Conservation (phyloP, 1,284 basidiomycete species). For the Ceratobasidium sp. region DNA sequence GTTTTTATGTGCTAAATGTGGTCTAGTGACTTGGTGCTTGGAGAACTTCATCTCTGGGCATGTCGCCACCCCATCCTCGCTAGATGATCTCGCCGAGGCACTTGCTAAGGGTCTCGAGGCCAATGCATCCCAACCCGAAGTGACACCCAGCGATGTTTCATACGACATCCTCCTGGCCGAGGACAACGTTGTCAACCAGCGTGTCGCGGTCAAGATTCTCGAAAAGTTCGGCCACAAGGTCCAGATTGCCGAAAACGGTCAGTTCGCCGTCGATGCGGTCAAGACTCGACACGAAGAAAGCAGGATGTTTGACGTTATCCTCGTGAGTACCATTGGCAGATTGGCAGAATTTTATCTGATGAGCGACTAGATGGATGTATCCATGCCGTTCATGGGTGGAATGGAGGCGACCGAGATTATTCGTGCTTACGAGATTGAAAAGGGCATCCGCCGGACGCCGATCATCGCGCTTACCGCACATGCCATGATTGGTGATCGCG, state of each 20-base stretch:
- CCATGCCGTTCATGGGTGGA: conserved; percentile 96
- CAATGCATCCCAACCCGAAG: conserved; percentile 83
- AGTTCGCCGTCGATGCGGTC: conserved; percentile 87
- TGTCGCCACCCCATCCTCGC: conserved; percentile 87
- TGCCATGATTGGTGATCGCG: conserved; percentile 95
- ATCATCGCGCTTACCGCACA: conserved; percentile 96
- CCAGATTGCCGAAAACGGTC: conserved; percentile 97
- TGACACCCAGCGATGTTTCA: conserved; percentile 79
- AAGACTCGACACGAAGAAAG: conserved; percentile 74
- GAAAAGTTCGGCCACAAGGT: conserved; percentile 97
- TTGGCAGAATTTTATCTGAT: neutral
- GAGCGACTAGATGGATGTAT: conserved; percentile 87
- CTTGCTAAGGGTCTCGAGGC: conserved; percentile 94
- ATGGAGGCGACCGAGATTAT: conserved; percentile 89
- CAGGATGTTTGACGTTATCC: conserved; percentile 84
- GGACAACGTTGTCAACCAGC: conserved; percentile 98
- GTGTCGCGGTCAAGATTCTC: conserved; percentile 94
- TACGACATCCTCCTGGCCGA: conserved; percentile 97
- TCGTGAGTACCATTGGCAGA: conserved; percentile 58
- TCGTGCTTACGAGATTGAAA: conserved; percentile 79
- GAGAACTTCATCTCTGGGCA: conserved; percentile 91
- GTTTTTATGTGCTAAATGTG: conserved; percentile 50
- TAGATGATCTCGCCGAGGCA: conserved; percentile 90
- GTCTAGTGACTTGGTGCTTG: conserved; percentile 85
- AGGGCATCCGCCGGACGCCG: conserved; percentile 76